These are phyloP conservation scores for Fusarium brachygibbosum DNA, from an alignment of 2,329 filamentous ascomycete species.

Conservation along the genomic window DNA sequence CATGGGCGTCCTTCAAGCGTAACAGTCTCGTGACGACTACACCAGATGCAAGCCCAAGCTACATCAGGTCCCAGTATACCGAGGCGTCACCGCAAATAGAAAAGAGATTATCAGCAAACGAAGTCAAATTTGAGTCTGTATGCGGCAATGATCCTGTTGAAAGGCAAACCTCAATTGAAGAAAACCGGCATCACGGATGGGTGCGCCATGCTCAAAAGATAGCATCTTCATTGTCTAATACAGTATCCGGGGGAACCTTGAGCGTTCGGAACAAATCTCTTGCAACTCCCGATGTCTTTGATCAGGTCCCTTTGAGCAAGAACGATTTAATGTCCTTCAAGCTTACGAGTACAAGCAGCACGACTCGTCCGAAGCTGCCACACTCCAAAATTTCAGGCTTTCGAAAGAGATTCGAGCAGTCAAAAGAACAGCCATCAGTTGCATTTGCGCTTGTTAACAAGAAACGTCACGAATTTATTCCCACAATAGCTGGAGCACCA, in stretches of 20 bases:
- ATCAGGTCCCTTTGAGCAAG: background rate
- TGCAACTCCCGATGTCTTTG: slow-evolving; percentile 3
- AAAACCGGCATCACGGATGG: slow-evolving; percentile 30
- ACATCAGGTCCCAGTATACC: slow-evolving; percentile 36
- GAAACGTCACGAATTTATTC: slow-evolving; percentile 19
- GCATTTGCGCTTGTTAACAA: slow-evolving; percentile 27
- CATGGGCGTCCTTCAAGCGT: slow-evolving; percentile 31
- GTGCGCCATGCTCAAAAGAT: slow-evolving; percentile 44
- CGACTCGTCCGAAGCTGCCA: slow-evolving; percentile 22
- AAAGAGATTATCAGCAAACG: background rate
- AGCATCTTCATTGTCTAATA: slow-evolving; percentile 42
- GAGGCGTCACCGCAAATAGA: background rate
- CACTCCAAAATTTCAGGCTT: slow-evolving; percentile 45
- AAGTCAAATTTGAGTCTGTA: background rate
- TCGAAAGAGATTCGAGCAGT: slow-evolving; percentile 40
- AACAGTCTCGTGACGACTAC: slow-evolving; percentile 13
- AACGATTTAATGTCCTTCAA: slow-evolving; percentile 18
- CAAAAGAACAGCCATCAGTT: slow-evolving; percentile 17
- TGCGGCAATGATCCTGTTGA: background rate
- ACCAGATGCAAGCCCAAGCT: slow-evolving; percentile 34
- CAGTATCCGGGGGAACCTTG: slow-evolving; percentile 17
- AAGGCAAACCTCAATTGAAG: background rate
- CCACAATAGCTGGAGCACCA: background rate
- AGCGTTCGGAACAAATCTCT: slow-evolving; percentile 3
- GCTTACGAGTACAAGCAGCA: background rate